A percentile compares a stretch with the other conserved stretches of the same genome.
Evolutionary conservation across 306 rosid genomes (phyloP).

Genomic region (Malus fusca): DNA sequence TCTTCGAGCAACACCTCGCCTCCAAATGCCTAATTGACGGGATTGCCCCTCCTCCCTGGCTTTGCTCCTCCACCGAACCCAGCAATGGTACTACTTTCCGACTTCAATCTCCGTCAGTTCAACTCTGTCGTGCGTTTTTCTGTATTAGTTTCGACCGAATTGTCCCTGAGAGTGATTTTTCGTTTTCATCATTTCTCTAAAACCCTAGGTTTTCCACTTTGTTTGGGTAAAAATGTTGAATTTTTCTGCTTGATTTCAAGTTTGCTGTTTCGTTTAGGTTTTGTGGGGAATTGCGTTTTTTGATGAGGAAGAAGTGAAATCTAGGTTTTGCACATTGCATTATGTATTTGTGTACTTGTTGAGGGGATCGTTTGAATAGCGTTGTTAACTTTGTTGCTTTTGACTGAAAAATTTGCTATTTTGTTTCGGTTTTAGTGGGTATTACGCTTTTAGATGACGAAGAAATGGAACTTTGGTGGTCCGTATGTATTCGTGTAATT

Average conservation of each 20-base stretch:
- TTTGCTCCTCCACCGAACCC: slow-evolving; percentile 35
- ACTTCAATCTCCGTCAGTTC: background rate
- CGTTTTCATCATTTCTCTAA: background rate
- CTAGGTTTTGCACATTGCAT: background rate
- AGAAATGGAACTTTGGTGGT: background rate
- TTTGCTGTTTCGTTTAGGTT: background rate
- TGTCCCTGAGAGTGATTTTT: background rate
- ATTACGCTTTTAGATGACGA: background rate
- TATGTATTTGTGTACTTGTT: background rate
- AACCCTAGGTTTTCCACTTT: background rate
- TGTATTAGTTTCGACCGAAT: background rate
- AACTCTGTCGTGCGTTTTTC: background rate
- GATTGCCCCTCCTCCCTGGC: slow-evolving; percentile 75
- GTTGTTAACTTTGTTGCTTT: background rate
- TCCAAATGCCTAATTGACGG: slow-evolving; percentile 77
- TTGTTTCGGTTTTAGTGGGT: background rate
- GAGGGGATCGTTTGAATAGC: background rate
- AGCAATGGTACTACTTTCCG: slow-evolving; percentile 26
- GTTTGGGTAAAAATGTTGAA: background rate
- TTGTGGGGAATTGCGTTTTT: background rate
- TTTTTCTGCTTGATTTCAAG: too few species aligned
- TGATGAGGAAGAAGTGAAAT: background rate
- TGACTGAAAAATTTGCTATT: background rate
- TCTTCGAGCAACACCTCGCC: slow-evolving; percentile 63
- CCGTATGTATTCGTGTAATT: background rate